Conservation (phyloP, 2,329 filamentous ascomycete species). For the Tolypocladium ophioglossoides region DNA sequence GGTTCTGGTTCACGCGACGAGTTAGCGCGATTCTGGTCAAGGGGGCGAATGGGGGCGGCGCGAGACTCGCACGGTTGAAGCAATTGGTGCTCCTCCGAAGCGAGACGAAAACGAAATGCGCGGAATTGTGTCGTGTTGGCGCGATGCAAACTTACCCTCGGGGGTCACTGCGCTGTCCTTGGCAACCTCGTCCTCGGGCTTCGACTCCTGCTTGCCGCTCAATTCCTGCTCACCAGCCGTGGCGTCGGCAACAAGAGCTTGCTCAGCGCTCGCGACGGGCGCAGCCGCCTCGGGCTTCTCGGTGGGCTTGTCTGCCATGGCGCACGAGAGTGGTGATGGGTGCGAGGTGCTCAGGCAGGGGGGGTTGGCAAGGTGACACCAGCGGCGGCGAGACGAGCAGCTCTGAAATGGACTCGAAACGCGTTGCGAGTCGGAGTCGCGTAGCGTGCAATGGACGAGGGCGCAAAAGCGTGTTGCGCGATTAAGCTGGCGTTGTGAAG, state of each 20-base stretch:
- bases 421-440: constrained; percentile 18
- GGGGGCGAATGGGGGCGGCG: neutral
- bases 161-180: constrained; percentile 17
- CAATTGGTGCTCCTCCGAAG: neutral
- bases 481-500: constrained; percentile 15
- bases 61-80: neutral
- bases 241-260: constrained; percentile 12
- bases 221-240: constrained; percentile 12
- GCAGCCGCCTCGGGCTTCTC: constrained; percentile 25
- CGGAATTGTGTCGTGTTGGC: neutral
- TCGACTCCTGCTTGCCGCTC: constrained; percentile 11
- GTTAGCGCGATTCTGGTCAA: constrained; percentile 16
- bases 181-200: constrained; percentile 11
- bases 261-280: constrained; percentile 19
- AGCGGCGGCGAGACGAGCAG: constrained; percentile 2
- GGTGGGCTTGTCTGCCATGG: constrained; percentile 27
- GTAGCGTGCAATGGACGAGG: constrained; percentile 6
- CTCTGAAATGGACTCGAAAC: constrained; percentile 6
- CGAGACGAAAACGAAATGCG: neutral
- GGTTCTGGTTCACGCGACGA: constrained; percentile 12
- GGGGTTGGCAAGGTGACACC: constrained; percentile 1
- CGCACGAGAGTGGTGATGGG: constrained; percentile 12
- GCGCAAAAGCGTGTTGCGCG: constrained; percentile 14
- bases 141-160: constrained; percentile 18
- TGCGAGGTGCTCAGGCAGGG: constrained; percentile 1